phyloP scores from a whole-genome alignment of 306 rosid species.

The Nissolia schottii region DNA sequence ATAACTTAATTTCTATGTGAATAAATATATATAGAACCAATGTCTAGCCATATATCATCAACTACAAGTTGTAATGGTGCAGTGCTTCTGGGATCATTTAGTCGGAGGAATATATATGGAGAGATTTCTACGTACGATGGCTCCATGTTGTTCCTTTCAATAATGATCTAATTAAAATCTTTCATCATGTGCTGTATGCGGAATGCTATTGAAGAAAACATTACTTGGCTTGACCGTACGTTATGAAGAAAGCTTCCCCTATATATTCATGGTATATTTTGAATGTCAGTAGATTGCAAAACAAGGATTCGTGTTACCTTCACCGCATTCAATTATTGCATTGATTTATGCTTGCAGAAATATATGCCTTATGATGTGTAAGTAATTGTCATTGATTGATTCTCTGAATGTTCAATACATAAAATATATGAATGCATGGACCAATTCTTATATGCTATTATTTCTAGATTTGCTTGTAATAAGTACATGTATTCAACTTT shows the following conservation, averaged over 20 bases:
- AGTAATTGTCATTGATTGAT: not conserved
- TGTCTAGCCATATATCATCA: not conserved
- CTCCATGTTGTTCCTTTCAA: too few relatives aligned
- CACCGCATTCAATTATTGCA: not conserved
- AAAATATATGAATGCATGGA: not conserved
- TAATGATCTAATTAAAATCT: not conserved
- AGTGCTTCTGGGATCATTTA: too few relatives aligned
- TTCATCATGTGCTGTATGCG: not conserved
- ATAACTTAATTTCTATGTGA: too few relatives aligned
- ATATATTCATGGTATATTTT: not conserved
- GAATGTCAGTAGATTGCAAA: not conserved
- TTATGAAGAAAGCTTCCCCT: not conserved
- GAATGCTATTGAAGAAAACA: not conserved
- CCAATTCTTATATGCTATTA: not conserved
- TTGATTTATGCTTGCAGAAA: not conserved
- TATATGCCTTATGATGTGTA: not conserved
- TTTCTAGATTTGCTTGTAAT: not conserved
- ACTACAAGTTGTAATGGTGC: not conserved
- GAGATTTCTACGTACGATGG: too few relatives aligned
- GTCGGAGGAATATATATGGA: too few relatives aligned
- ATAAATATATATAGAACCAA: too few relatives aligned
- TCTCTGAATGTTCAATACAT: not conserved
- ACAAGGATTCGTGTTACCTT: not conserved
- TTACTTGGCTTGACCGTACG: not conserved
- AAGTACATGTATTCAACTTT: not conserved